Conservation (phyloP, 257 asterid species). For the Osmanthus fragrans region DNA sequence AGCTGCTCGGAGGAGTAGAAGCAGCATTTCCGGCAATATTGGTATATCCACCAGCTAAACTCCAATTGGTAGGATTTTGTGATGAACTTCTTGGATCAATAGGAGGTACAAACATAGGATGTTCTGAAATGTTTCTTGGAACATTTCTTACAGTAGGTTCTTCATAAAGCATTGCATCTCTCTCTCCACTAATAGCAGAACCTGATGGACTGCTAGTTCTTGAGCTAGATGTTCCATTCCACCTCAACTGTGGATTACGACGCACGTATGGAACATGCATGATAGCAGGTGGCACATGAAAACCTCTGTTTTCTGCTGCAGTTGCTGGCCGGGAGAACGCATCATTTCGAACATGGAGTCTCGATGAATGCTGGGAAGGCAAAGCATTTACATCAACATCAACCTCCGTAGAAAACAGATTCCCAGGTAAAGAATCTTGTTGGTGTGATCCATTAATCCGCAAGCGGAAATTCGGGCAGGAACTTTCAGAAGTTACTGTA, state of each 20-base stretch:
- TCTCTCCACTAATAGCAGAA: constrained; percentile 26
- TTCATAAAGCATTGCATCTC: constrained; percentile 37
- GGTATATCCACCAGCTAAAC: constrained; percentile 43
- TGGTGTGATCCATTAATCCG: constrained; percentile 61
- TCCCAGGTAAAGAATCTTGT: constrained; percentile 40
- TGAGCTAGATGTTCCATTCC: constrained; percentile 59
- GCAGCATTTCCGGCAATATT: constrained; percentile 42
- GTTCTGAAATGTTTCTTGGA: constrained; percentile 71
- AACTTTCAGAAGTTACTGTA: constrained; percentile 42
- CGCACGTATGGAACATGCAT: constrained; percentile 41
- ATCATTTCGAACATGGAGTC: constrained; percentile 39
- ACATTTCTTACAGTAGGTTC: constrained; percentile 41
- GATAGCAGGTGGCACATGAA: constrained; percentile 34
- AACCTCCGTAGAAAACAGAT: constrained; percentile 33
- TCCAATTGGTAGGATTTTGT: constrained; percentile 57
- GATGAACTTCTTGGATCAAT: constrained; percentile 52
- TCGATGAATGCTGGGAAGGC: constrained; percentile 43
- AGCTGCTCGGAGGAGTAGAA: constrained; percentile 47
- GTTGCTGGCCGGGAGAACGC: constrained; percentile 42
- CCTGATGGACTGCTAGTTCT: constrained; percentile 41
- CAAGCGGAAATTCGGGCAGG: constrained; percentile 63
- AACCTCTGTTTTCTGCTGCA: constrained; percentile 34
- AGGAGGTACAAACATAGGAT: constrained; percentile 65
- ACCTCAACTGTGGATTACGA: constrained; percentile 47
- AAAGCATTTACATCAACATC: constrained; percentile 34